These are phyloP conservation scores for Fusarium sp. DNA, from an alignment of 2,329 filamentous ascomycete species.

Conservation along the genomic window DNA sequence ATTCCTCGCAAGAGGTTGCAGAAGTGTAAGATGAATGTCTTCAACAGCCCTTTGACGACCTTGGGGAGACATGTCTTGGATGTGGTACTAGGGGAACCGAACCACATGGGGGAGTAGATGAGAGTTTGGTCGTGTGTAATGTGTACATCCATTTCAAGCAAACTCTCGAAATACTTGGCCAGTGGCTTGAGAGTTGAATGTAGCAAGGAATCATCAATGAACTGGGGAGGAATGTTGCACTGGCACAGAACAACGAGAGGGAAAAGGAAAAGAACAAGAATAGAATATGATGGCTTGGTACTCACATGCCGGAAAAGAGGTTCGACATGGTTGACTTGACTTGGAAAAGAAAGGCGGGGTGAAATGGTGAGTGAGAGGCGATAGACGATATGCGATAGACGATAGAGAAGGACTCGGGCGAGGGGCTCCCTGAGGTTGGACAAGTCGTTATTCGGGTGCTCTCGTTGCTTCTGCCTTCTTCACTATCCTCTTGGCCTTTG, in stretches of 20 bases:
- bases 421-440: constrained; percentile 24
- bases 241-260: constrained; percentile 10
- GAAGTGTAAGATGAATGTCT: constrained; percentile 14
- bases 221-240: constrained; percentile 24
- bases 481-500: constrained; percentile 6
- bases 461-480: background rate
- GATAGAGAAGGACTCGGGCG: constrained; percentile 30
- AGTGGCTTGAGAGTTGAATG: constrained; percentile 13
- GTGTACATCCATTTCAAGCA: constrained; percentile 7
- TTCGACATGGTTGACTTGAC: constrained; percentile 64
- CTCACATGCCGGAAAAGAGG: constrained; percentile 74
- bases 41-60: constrained; percentile 8
- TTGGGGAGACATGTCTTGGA: constrained; percentile 40
- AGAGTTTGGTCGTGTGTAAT: constrained; percentile 24
- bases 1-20: constrained; percentile 3
- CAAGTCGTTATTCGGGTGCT: constrained; percentile 6
- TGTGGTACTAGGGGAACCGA: constrained; percentile 19
- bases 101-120: constrained; percentile 37
- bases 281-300: constrained; percentile 45
- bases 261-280: background rate
- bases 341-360: constrained; percentile 41
- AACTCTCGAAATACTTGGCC: constrained; percentile 15
- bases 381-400: constrained; percentile 35
- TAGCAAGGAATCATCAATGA: constrained; percentile 13
- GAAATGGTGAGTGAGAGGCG: constrained; percentile 44